phyloP scores from a whole-genome alignment of 805 yeast species.

The Yamadazyma endophytica region DNA sequence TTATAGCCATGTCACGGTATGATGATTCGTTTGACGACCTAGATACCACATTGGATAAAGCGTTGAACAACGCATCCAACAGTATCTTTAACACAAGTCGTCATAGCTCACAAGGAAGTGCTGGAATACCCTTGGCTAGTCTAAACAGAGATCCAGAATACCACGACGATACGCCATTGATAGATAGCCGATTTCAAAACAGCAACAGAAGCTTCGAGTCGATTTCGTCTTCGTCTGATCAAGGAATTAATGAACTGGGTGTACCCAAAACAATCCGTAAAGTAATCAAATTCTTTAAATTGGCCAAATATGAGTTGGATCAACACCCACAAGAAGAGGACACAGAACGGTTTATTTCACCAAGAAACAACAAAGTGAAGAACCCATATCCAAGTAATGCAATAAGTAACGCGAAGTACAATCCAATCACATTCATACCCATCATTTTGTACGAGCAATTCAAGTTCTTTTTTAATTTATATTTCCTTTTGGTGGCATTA shows the following conservation, averaged over 20 bases:
- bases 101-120: conserved; percentile 19
- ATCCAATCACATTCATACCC: conserved; percentile 83
- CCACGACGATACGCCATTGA: conserved; percentile 28
- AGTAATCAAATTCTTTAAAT: conserved; percentile 15
- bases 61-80: conserved; percentile 50
- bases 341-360: conserved; percentile 37
- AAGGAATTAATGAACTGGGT: not conserved
- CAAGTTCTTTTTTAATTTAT: conserved; percentile 91
- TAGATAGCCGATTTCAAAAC: conserved; percentile 12
- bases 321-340: too few relatives aligned
- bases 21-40: conserved; percentile 52
- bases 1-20: conserved; percentile 6
- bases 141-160: conserved; percentile 13
- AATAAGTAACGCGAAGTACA: conserved; percentile 90
- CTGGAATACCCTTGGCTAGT: conserved; percentile 25
- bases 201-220: conserved; percentile 17
- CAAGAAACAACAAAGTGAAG: conserved; percentile 25
- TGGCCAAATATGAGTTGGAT: conserved; percentile 22
- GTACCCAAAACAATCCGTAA: conserved; percentile 9
- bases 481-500: conserved; percentile 87
- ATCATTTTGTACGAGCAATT: conserved; percentile 90
- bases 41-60: conserved; percentile 63
- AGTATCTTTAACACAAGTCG: conserved; percentile 27
- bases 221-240: conserved; percentile 11
- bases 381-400: conserved; percentile 60